Evolutionary conservation across 2,329 filamentous ascomycete species (phyloP).

Genomic region (Hortaea sp.): DNA sequence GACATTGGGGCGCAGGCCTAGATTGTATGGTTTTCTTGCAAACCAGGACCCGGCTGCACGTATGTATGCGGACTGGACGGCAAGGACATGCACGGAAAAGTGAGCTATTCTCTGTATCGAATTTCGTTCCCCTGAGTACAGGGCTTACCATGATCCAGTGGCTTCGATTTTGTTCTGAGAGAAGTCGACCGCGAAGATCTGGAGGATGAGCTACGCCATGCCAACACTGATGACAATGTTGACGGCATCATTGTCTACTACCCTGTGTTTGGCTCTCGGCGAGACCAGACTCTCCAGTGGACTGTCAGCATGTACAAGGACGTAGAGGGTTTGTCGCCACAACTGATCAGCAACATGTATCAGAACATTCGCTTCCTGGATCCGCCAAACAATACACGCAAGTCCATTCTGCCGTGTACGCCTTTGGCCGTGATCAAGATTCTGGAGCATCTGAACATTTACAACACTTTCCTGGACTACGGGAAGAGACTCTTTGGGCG

Average conservation of each 20-base stretch:
- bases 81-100: slow-evolving; percentile 94
- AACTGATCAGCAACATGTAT: slow-evolving; percentile 99
- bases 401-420: slow-evolving; percentile 91
- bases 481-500: slow-evolving; percentile 89
- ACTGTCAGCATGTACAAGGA: slow-evolving; percentile 85
- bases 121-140: neutral
- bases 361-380: slow-evolving; percentile 95
- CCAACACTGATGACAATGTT: slow-evolving; percentile 67
- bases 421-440: slow-evolving; percentile 95
- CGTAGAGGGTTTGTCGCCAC: slow-evolving; percentile 87
- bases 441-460: slow-evolving; percentile 87
- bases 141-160: slow-evolving; percentile 29
- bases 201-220: slow-evolving; percentile 76
- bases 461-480: slow-evolving; percentile 87
- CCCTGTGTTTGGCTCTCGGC: slow-evolving; percentile 82
- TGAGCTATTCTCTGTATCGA: slow-evolving; percentile 28
- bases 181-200: slow-evolving; percentile 77
- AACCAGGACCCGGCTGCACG: slow-evolving; percentile 83
- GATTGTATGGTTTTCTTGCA: slow-evolving; percentile 82
- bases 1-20: slow-evolving; percentile 61
- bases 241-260: slow-evolving; percentile 98
- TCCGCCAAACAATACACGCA: slow-evolving; percentile 62
- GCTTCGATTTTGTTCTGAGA: slow-evolving; percentile 80
- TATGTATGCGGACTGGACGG: slow-evolving; percentile 95
- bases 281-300: slow-evolving; percentile 94